A percentile compares a stretch with the other conserved stretches of the same genome.
These are phyloP conservation scores for Melaleuca alternifolia DNA, from an alignment of 345 rosid genomes.

Conservation along the genomic window DNA sequence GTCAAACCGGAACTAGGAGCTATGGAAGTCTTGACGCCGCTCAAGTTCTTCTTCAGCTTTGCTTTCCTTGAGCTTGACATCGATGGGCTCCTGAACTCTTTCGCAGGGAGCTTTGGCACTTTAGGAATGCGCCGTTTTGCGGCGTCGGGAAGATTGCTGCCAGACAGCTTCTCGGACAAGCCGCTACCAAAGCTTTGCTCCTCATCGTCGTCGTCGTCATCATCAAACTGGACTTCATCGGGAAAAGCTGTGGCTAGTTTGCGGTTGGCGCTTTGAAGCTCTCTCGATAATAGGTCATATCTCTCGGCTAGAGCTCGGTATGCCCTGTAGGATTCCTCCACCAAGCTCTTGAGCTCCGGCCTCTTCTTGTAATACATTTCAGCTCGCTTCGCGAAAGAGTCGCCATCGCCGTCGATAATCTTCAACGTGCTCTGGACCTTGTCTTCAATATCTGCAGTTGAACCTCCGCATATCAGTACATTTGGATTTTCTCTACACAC, in stretches of 20 bases:
- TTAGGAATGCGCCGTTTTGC: slow-evolving; percentile 27
- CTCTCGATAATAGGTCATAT: slow-evolving; percentile 9
- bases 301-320: slow-evolving; percentile 10
- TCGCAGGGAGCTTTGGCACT: slow-evolving; percentile 33
- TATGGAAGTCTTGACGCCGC: slow-evolving; percentile 13
- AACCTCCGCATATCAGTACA: background rate
- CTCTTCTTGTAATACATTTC: slow-evolving; percentile 12
- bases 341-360: slow-evolving; percentile 7
- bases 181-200: background rate
- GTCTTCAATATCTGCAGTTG: slow-evolving; percentile 10
- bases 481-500: background rate
- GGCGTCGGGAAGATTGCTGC: background rate
- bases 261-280: slow-evolving; percentile 9
- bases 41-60: slow-evolving; percentile 17
- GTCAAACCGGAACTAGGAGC: slow-evolving; percentile 37
- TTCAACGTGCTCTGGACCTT: slow-evolving; percentile 1
- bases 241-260: slow-evolving; percentile 9
- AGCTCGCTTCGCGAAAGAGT: slow-evolving; percentile 8
- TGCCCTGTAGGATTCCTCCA: slow-evolving; percentile 8
- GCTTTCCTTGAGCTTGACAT: slow-evolving; percentile 22
- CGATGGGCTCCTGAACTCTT: slow-evolving; percentile 32
- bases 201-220: background rate
- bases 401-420: slow-evolving; percentile 8
- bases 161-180: background rate
- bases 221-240: slow-evolving; percentile 3